Evolutionary conservation across 495 filamentous ascomycete species (phyloP), one percentile per base, ranked within the genome.

Genomic region (Aspergillus asperescens): DNA sequence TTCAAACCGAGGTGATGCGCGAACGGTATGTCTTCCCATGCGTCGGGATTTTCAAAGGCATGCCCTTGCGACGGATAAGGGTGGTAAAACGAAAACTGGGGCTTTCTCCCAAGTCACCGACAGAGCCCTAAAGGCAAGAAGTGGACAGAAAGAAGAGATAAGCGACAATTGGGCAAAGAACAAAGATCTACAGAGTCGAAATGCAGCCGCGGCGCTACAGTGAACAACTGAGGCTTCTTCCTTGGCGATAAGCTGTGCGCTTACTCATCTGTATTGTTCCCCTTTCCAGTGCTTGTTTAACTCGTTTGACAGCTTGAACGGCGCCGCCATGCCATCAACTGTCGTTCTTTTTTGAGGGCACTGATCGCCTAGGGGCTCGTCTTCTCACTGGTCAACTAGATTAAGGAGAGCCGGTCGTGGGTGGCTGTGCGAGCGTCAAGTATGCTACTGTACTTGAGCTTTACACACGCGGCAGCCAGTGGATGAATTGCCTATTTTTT

Each of bases 21-120:
- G 24, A 23, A 39, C 47, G 31, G 53, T 52, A 46, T 24, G 16
- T 52, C 41, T 48, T 50, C 47, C 55, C 62, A 67, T 64, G 55
- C n/a, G n/a, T n/a, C n/a, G n/a, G n/a, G 38, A 66, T 39, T 27
- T 24, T 53, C 20, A 35, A 9, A 12, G 29, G 44, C 44, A 47
- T 47, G 20, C 44, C 44, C 44, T 35, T 32, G 44, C 37, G 34
- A 34, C 37, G 35, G 32, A 43, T 9, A 16, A 7, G 13, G 18
- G 29, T 15, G 31, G 28, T 7, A 15, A 37, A 37, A 2, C 18
- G 35, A 18, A 13, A 32, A 16, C 18, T 23, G 28, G 16, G 32
- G 16, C 4, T 5, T 4, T 20, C 20, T 29, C 4, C 28, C 7
- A 19, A 37, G 22, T 44, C 20, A 15, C 39, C n/a, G 20, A 27